A percentile compares a stretch with the other conserved stretches of the same genome.
Conservation (phyloP, 2,329 filamentous ascomycete genomes). For the Colletotrichum tropicale region DNA sequence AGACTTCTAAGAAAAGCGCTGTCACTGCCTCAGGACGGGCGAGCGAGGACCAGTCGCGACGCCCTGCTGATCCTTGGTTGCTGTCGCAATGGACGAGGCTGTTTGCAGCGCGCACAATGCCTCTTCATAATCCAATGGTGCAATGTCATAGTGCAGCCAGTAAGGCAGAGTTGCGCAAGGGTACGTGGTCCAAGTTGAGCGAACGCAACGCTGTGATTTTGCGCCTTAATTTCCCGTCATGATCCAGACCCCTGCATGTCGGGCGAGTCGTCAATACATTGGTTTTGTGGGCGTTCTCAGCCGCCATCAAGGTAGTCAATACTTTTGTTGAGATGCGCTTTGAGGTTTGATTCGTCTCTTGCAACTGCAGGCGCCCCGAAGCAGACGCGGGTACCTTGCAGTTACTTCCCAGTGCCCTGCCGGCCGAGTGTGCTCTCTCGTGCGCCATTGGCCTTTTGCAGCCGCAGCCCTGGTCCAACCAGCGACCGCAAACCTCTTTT, state of each 20-base stretch:
- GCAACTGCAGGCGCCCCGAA: not conserved
- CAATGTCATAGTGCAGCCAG: not conserved
- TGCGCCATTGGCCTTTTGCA: not conserved
- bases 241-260: not conserved
- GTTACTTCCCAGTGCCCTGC: not conserved
- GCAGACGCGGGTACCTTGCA: conserved; percentile 9
- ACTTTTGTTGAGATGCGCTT: not conserved
- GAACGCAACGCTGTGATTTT: conserved; percentile 19
- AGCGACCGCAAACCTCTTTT: not conserved
- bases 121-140: not conserved
- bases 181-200: not conserved
- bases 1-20: conserved; percentile 13
- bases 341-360: not conserved
- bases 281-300: not conserved
- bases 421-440: not conserved
- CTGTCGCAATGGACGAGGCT: conserved; percentile 2
- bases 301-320: not conserved
- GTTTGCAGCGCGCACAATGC: not conserved
- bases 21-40: conserved; percentile 12
- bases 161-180: not conserved
- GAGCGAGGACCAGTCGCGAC: not conserved
- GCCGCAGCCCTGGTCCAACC: not conserved
- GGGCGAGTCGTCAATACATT: not conserved
- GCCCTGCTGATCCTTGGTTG: conserved; percentile 14
- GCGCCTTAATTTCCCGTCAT: conserved; percentile 21